Evolutionary conservation across 345 rosid species (phyloP), one percentile per base, ranked within the genome.

Genomic region (Kandelia obovata): DNA sequence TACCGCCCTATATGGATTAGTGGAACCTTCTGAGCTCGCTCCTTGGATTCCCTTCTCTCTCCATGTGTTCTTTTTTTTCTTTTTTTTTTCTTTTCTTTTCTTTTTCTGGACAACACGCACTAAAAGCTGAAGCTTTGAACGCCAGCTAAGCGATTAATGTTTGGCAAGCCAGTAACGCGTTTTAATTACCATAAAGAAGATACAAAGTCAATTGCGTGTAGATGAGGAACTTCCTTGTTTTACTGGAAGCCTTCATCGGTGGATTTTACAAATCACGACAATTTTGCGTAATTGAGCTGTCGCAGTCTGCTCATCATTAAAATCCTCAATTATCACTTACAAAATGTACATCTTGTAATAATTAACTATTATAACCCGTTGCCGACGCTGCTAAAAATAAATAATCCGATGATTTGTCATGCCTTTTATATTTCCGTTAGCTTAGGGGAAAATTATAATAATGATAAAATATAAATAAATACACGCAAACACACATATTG

Each of bases 141-240:
- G 70, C 51, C 75, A 63, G 67, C 52, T 62, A 55, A 66, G 27
- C 30, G 25, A 37, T 62, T 32, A 67, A 58, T 10, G 4, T 51
- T 51, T 25, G 59, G 9, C 21, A 30, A 31, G n/a, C 5, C 3
- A 11, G 16, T 10, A 15, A 0, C 49, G 0, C 49, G 0, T 2
- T 16, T 13, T 15, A 43, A 43, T 43, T 11, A 43, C 17, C 16
- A 43, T 13, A 43, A 43, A 3, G 17, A 58, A 20, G 4, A 63
- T 19, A 5, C 57, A 1, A 7, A 20, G 57, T 19, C 57, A n/a
- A 26, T 55, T 55, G 28, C 17, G 49, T 15, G 49, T 1, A 13
- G 49, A 13, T 2, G 49, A 43, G 49, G 5, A 11, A 11, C 49
- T 13, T 13, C 19, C 16, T 43, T 13, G 28, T 23, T 55, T 55